phyloP scores from a whole-genome alignment of 2,329 filamentous ascomycete genomes.

The Fusarium sp. region DNA sequence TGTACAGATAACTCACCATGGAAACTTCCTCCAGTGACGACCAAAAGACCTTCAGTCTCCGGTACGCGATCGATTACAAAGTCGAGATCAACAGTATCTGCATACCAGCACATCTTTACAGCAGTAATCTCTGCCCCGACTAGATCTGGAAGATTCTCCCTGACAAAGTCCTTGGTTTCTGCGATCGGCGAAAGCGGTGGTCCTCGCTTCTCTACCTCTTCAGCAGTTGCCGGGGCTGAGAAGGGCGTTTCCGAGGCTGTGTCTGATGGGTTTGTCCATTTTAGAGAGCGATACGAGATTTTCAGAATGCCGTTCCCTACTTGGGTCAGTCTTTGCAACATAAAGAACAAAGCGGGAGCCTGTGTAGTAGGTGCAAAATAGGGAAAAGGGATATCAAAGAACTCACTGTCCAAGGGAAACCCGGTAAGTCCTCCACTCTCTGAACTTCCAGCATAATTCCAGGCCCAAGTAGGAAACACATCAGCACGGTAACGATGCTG shows the following conservation, averaged over 20 bases:
- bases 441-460: not conserved
- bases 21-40: constrained; percentile 3
- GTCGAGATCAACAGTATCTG: constrained; percentile 9
- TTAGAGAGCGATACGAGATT: not conserved
- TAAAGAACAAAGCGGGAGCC: not conserved
- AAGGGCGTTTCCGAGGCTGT: not conserved
- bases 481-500: not conserved
- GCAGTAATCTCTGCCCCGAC: constrained; percentile 12
- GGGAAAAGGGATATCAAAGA: not conserved
- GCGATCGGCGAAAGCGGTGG: not conserved
- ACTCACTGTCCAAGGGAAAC: not conserved
- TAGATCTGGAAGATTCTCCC: not conserved
- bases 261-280: not conserved
- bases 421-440: not conserved
- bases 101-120: not conserved
- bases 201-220: not conserved
- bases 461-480: not conserved
- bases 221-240: not conserved
- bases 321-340: not conserved
- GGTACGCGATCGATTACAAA: not conserved
- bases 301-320: not conserved
- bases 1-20: constrained; percentile 4
- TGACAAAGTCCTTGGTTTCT: not conserved
- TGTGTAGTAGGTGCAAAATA: not conserved
- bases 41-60: not conserved